Percentiles rank a stretch among this genome's conserved stretches.
Evolutionary conservation across 139 green algal genomes (phyloP).

Genomic region (Dunaliella primolecta): DNA sequence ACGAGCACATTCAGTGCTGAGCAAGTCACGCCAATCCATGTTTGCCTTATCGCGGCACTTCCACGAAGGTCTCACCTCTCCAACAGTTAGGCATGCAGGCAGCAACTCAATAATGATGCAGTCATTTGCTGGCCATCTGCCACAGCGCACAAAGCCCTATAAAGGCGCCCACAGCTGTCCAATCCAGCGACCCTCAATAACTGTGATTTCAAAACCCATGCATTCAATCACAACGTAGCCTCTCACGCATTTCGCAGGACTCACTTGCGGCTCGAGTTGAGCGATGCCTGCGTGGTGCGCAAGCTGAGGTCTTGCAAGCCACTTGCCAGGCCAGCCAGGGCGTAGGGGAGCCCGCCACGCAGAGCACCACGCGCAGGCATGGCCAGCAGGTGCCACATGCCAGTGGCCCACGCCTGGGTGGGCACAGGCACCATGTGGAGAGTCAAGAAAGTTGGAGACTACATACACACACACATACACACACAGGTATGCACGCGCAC

Average conservation of each 20-base stretch:
- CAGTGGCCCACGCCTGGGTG: slow-evolving; percentile 28
- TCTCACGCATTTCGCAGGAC: neutral
- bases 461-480: neutral
- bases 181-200: too few relatives aligned
- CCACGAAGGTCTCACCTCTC: too few relatives aligned
- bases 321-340: slow-evolving; percentile 8
- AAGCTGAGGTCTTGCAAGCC: slow-evolving; percentile 17
- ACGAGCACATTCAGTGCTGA: too few relatives aligned
- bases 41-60: too few relatives aligned
- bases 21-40: too few relatives aligned
- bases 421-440: neutral
- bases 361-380: slow-evolving; percentile 38
- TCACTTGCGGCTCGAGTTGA: slow-evolving; percentile 43
- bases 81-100: too few relatives aligned
- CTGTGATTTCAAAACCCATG: too few relatives aligned
- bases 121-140: too few relatives aligned
- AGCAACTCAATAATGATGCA: too few relatives aligned
- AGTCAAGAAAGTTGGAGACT: neutral
- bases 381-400: slow-evolving; percentile 49
- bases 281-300: slow-evolving; percentile 38
- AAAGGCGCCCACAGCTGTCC: too few relatives aligned
- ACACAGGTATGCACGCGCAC: neutral
- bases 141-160: too few relatives aligned
- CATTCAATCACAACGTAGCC: too few relatives aligned
- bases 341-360: neutral